Base-by-base conservation (phyloP, 2,329 filamentous ascomycete genomes). In the Reticulascus tulasneorum region DNA sequence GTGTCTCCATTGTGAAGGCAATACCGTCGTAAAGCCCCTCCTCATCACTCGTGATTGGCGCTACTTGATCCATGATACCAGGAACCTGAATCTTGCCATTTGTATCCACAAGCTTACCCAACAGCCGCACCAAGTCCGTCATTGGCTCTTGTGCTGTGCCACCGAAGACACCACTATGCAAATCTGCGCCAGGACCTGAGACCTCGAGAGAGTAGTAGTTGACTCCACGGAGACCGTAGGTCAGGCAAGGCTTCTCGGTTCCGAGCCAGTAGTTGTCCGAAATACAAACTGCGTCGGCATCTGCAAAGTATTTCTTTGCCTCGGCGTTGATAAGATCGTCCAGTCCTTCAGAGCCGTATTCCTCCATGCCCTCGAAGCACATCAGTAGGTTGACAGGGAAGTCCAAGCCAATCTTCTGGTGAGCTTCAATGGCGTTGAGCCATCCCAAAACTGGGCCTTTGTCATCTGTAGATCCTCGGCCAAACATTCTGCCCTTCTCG, bases 351-450 rank as follows among this genome's bases (percentile, higher is more conserved):
- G 90, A 96, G 33, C 93, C 93, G 60, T 94, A 95, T 70, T 98
- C 93, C 69, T 98, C 93, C 93, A 98, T 98, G 31, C 93, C 93
- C 73, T 98, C 93, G 53, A 98, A 97, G 73, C 93, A 98, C 87
- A 96, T 97, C 47, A 98, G 79, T 48, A 98, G 75, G 69, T 98
- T 98, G 56, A 98, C 93, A 8, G 93, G 93, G 60, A 98, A 88
- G 33, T 96, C 91, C 29, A 97, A 73, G 38, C 87, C 87, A 23
- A 90, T 89, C 73, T 94, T 93, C 65, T 95, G 84, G 71, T 98
- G 93, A 26, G 93, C 90, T 67, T 98, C 90, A 48, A 98, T 97
- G 49, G 90, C 90, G 60, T 98, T 98, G 50, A 98, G 64, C 93
- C 93, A 98, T 52, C 93, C 93, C 37, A 98, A 73, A 18, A 98